These are phyloP conservation scores for Parastagonospora nodorum DNA, from an alignment of 2,329 filamentous ascomycete genomes.

Conservation along the genomic window DNA sequence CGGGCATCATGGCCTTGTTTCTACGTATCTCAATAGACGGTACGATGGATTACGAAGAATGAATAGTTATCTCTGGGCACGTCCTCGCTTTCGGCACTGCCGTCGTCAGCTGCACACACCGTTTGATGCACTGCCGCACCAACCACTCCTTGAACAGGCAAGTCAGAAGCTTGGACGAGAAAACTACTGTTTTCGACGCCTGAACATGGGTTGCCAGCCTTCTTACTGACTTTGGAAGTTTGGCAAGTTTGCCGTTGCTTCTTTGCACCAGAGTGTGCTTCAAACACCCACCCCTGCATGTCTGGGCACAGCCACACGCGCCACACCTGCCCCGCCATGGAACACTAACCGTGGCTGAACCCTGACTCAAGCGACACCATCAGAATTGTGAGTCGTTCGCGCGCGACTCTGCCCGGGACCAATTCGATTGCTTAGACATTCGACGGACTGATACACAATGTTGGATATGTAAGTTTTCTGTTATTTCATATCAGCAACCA, in stretches of 20 bases:
- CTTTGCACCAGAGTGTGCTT: background rate
- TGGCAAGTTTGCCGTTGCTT: constrained; percentile 11
- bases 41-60: background rate
- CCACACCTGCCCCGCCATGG: constrained; percentile 26
- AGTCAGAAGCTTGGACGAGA: constrained; percentile 42
- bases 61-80: background rate
- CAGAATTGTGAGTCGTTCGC: constrained; percentile 17
- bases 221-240: constrained; percentile 35
- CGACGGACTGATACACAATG: constrained; percentile 25
- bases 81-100: background rate
- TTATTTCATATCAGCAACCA: background rate
- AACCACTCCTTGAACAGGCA: constrained; percentile 39
- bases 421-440: constrained; percentile 11
- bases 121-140: constrained; percentile 23
- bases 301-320: constrained; percentile 11
- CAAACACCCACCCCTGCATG: background rate
- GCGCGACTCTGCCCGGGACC: constrained; percentile 17
- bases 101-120: constrained; percentile 3
- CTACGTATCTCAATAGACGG: constrained; percentile 2
- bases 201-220: constrained; percentile 16
- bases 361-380: constrained; percentile 35
- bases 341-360: constrained; percentile 15
- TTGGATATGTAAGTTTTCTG: constrained; percentile 37
- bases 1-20: constrained; percentile 4
- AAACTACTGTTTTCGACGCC: constrained; percentile 34